These are phyloP conservation scores for Chaetomiaceae sp. DNA, from an alignment of 2,329 filamentous ascomycete species.

Conservation along the genomic window DNA sequence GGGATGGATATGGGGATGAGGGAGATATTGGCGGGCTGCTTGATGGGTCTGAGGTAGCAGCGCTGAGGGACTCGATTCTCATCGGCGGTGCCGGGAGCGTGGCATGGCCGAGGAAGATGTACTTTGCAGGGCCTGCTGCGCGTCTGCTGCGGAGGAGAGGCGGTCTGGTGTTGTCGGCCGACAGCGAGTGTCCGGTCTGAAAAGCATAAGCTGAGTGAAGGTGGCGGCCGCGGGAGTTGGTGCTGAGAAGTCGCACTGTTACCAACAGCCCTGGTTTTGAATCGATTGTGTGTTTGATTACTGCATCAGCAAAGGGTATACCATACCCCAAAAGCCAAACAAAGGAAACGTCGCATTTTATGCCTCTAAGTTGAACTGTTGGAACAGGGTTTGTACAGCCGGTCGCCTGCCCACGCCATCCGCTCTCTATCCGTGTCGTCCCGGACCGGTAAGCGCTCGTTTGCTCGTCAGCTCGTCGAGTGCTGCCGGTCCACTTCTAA, in stretches of 20 bases:
- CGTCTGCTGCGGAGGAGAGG: not conserved
- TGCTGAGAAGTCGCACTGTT: constrained; percentile 1
- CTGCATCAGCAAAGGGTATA: not conserved
- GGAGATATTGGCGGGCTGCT: not conserved
- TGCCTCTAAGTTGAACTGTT: constrained; percentile 18
- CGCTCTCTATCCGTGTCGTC: constrained; percentile 2
- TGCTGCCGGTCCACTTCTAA: not conserved
- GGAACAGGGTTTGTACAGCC: constrained; percentile 21
- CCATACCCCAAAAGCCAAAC: not conserved
- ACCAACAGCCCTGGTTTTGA: constrained; percentile 12
- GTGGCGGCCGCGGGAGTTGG: not conserved
- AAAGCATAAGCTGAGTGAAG: not conserved
- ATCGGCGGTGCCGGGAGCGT: not conserved
- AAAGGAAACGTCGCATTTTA: constrained; percentile 19
- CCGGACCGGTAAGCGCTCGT: not conserved
- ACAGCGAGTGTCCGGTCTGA: constrained; percentile 7
- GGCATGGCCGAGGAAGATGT: not conserved
- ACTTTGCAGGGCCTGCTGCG: not conserved
- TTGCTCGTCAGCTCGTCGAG: not conserved
- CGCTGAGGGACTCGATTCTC: not conserved
- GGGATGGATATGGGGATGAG: not conserved
- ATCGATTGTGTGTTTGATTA: constrained; percentile 5
- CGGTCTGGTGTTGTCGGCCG: not conserved
- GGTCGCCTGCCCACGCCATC: constrained; percentile 1
- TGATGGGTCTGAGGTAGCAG: not conserved